Evolutionary conservation across 2,329 filamentous ascomycete genomes (phyloP), one percentile per base, ranked within the genome.

Genomic region (Cryphonectria carpinicola): DNA sequence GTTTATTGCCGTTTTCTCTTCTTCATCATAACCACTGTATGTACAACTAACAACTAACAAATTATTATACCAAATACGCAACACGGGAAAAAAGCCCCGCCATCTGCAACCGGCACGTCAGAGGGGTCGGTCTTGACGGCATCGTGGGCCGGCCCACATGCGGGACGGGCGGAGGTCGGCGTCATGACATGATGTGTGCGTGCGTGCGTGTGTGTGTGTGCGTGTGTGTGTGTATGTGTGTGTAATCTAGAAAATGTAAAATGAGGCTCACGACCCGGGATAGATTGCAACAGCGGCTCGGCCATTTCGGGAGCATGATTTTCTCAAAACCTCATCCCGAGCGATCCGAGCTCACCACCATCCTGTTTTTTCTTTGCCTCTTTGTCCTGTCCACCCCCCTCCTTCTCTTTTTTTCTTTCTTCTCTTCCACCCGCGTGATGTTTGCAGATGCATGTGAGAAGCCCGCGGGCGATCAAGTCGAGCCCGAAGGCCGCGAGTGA

Each of bases 81-180:
- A n/a, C 22, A 49, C 46, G 22, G 46, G n/a, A 49, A n/a, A 1
- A 14, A 52, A 19, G 54, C 25, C 54, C 54, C 54, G 28, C 28
- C 14, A 58, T 58, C 54, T 58, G 54, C 25, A 58, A 17, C 54
- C 54, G 54, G 54, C 54, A 58, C 54, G 54, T 58, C 54, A 58
- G 54, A 58, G 28, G 8, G 22, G n/a, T 49, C 25, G 54, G 54
- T 58, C 54, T 32, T 58, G 54, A 58, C 54, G 54, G 54, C 54
- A 58, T 58, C 54, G 54, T 58, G 54, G 54, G 54, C 54, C 54
- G 54, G 54, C 54, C 54, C 54, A 58, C 54, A 7, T 32, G 28
- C 54, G 54, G 54, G 54, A 58, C 54, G 54, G 25, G 14, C 13
- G 28, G 52, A 28, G 25, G 52, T 56, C n/a, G 52, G 52, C 25